Base-by-base conservation (phyloP, 2,329 filamentous ascomycete genomes). In the Pseudocercospora pini-densiflorae region DNA sequence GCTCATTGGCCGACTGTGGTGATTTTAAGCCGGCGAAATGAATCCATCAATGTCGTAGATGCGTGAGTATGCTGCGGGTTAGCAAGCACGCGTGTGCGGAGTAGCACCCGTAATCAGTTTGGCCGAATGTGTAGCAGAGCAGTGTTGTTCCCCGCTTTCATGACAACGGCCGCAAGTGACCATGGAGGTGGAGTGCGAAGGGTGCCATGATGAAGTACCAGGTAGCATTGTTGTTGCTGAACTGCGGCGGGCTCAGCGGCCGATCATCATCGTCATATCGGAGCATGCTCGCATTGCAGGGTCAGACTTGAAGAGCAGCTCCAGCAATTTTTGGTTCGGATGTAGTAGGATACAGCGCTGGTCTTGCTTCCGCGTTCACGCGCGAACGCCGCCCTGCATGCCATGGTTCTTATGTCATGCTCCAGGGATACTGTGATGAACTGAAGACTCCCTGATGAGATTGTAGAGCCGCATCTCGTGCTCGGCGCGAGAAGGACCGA, bases 131-230 rank as follows among this genome's bases (percentile, higher is more conserved):
- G 24, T 55, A 55, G 16, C 16, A 31, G 16, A n/a, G 23, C 21
- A 9, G 24, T 55, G 24, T 51, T 24, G 21, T 51, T 31, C 51
- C 51, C 51, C 51, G 51, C 51, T 55, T 55, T 55, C 23, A 55
- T 12, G 24, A 29, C 49, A 54, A 54, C 21, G 21, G 49, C 24
- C n/a, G 24, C 23, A 29, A 29, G 23, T 29, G 21, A n/a, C 23
- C 51, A 19, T 55, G 12, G 3, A 55, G 27, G 24, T 33, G 51
- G 49, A 55, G 51, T 55, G 23, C 16, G 51, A 55, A 55, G 51
- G 49, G 51, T 55, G 51, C 8, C 14, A 55, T 55, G 27, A 29
- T 55, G 51, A 31, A 55, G 51, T 55, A 54, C n/a, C n/a, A n/a
- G n/a, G 21, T 19, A 53, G 3, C 7, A n/a, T 24, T 29, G 21